These are phyloP conservation scores for Phoenix roebelenii DNA, from an alignment of 176 grass and related monocot genomes.

Conservation along the genomic window DNA sequence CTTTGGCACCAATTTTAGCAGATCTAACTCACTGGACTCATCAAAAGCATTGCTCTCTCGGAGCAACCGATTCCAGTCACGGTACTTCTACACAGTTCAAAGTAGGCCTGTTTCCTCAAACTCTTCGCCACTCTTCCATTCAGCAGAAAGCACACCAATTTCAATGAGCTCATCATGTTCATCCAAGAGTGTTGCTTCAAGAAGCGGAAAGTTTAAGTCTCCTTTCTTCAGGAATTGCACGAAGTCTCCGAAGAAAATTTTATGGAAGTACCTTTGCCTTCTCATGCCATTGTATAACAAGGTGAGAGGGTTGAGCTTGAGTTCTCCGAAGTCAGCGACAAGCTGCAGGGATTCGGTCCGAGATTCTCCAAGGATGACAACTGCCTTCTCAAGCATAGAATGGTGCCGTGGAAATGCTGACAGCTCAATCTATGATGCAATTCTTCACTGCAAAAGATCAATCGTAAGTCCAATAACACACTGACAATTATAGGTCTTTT, in stretches of 20 bases:
- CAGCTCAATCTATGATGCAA: slow-evolving; percentile 70
- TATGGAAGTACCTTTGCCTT: slow-evolving; percentile 66
- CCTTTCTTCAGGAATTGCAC: neutral
- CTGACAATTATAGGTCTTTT: neutral
- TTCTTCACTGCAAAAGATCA: slow-evolving; percentile 91
- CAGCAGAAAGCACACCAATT: slow-evolving; percentile 67
- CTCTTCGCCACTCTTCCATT: slow-evolving; percentile 67
- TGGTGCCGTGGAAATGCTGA: slow-evolving; percentile 75
- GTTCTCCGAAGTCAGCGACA: slow-evolving; percentile 3
- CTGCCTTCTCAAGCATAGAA: slow-evolving; percentile 17
- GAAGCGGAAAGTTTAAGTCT: neutral
- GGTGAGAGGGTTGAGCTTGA: slow-evolving; percentile 35
- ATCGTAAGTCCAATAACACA: slow-evolving; percentile 28
- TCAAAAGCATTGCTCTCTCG: too few species aligned
- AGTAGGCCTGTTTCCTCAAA: slow-evolving; percentile 7
- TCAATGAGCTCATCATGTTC: slow-evolving; percentile 1
- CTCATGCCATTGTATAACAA: slow-evolving; percentile 67
- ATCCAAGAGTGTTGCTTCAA: neutral
- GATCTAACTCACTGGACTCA: too few species aligned
- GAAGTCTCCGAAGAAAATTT: slow-evolving; percentile 53
- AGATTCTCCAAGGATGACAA: neutral
- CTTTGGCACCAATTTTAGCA: too few species aligned
- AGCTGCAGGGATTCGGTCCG: slow-evolving; percentile 1
- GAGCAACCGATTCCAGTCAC: too few species aligned
- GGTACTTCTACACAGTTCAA: neutral